A percentile compares a stretch with the other conserved stretches of the same genome.
Conservation (phyloP, 2,329 filamentous ascomycete genomes). For the Verticillium zaregamsianum region DNA sequence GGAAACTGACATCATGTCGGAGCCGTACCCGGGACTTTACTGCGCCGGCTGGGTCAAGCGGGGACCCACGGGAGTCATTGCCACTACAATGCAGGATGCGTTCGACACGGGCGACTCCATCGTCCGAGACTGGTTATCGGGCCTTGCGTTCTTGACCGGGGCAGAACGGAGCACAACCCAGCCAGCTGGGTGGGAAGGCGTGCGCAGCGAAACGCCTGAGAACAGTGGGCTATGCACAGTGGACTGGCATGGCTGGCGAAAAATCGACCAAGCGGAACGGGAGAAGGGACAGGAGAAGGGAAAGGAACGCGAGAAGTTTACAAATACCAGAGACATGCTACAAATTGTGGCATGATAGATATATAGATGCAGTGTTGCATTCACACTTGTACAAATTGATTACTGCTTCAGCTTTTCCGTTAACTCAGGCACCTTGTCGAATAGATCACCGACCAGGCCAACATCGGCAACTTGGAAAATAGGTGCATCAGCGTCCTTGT, state of each 20-base stretch:
- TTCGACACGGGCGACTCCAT: slow-evolving; percentile 86
- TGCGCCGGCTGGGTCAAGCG: slow-evolving; percentile 96
- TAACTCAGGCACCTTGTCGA: slow-evolving; percentile 91
- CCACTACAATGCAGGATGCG: slow-evolving; percentile 91
- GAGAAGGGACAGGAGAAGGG: slow-evolving; percentile 60
- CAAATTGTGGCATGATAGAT: not conserved
- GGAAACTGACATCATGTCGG: slow-evolving; percentile 29
- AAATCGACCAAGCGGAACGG: slow-evolving; percentile 76
- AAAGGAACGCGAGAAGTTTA: slow-evolving; percentile 75
- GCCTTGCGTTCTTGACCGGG: slow-evolving; percentile 31
- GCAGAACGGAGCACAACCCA: not conserved
- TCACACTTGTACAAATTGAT: not conserved
- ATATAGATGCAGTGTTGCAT: not conserved
- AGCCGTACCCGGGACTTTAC: slow-evolving; percentile 67
- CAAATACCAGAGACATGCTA: slow-evolving; percentile 53
- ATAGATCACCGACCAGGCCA: slow-evolving; percentile 90
- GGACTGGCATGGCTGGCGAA: slow-evolving; percentile 79
- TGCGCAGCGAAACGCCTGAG: slow-evolving; percentile 55
- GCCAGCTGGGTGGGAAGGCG: slow-evolving; percentile 69
- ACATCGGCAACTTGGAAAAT: slow-evolving; percentile 99
- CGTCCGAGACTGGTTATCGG: slow-evolving; percentile 65
- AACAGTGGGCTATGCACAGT: slow-evolving; percentile 57
- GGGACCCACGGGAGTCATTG: slow-evolving; percentile 92
- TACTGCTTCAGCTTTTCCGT: slow-evolving; percentile 81
- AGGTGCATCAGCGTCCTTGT: slow-evolving; percentile 94